These are phyloP conservation scores for Biscogniauxia mediterranea DNA, from an alignment of 2,329 filamentous ascomycete genomes.

Conservation along the genomic window DNA sequence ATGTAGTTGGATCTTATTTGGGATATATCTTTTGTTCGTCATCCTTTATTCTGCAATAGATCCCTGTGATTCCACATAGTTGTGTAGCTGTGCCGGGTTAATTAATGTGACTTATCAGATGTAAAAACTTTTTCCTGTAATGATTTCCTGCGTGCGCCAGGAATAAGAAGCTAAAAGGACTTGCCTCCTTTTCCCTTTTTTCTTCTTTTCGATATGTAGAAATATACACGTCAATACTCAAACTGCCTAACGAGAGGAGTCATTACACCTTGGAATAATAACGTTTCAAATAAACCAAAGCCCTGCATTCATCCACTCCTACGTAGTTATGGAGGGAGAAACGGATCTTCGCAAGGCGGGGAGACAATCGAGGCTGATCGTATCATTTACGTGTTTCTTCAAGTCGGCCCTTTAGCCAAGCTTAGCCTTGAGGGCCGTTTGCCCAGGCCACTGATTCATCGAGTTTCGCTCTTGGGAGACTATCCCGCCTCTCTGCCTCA, in stretches of 20 bases:
- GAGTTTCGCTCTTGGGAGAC: background rate
- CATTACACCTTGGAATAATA: background rate
- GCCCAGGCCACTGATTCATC: background rate
- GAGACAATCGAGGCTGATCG: background rate
- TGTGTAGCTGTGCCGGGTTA: background rate
- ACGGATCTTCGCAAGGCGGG: background rate
- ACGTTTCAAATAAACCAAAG: background rate
- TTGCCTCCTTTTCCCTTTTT: background rate
- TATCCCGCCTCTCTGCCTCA: background rate
- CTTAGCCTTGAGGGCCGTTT: background rate
- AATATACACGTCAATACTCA: background rate
- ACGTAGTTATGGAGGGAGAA: background rate
- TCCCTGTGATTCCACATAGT: background rate
- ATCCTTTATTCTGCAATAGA: background rate
- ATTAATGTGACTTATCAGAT: background rate
- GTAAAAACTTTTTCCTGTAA: background rate
- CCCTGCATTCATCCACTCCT: background rate
- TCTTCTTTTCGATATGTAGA: background rate
- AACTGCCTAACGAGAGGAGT: background rate
- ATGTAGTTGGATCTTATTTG: background rate
- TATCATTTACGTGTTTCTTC: background rate
- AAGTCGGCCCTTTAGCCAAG: background rate
- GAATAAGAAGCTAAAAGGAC: background rate
- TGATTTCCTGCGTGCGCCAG: background rate
- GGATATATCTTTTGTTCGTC: background rate